A percentile compares a stretch with the other conserved stretches of the same genome.
Conservation (phyloP, 1,139 yeast genomes). For the Blastobotrys buckinghamii region DNA sequence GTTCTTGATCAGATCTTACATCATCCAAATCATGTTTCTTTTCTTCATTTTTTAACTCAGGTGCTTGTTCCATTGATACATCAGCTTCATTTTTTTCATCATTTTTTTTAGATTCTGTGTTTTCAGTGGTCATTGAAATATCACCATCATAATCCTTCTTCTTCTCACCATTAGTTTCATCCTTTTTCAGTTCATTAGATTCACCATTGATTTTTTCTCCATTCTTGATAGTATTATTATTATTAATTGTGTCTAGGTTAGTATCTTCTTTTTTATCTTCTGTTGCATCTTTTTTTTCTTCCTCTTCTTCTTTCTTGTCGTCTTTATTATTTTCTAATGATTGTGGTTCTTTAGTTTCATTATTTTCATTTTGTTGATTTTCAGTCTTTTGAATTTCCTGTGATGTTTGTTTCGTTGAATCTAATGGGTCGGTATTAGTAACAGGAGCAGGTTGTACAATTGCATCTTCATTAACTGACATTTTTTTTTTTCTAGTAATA, state of each 20-base stretch:
- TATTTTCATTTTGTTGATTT: too few relatives aligned
- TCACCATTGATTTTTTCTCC: not conserved
- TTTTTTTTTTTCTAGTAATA: not conserved
- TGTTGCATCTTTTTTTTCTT: not conserved
- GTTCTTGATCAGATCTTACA: not conserved
- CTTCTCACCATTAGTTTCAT: not conserved
- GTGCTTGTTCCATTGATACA: not conserved
- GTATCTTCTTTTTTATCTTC: not conserved
- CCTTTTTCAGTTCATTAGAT: not conserved
- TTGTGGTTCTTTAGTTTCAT: not conserved
- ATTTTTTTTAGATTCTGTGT: not conserved
- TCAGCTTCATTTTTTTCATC: not conserved
- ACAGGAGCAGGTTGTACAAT: not conserved
- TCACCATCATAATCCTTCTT: not conserved
- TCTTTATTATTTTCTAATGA: not conserved
- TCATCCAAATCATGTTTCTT: not conserved
- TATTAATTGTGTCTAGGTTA: not conserved
- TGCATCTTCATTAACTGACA: conserved; percentile 6
- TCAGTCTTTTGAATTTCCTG: too few relatives aligned
- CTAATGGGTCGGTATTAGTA: too few relatives aligned
- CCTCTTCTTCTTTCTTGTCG: not conserved
- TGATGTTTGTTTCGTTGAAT: not conserved
- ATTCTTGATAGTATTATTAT: not conserved
- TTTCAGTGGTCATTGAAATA: not conserved
- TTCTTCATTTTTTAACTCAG: not conserved